Base-by-base conservation (phyloP, 179 eudicot genomes). In the Dionaea muscipula region DNA sequence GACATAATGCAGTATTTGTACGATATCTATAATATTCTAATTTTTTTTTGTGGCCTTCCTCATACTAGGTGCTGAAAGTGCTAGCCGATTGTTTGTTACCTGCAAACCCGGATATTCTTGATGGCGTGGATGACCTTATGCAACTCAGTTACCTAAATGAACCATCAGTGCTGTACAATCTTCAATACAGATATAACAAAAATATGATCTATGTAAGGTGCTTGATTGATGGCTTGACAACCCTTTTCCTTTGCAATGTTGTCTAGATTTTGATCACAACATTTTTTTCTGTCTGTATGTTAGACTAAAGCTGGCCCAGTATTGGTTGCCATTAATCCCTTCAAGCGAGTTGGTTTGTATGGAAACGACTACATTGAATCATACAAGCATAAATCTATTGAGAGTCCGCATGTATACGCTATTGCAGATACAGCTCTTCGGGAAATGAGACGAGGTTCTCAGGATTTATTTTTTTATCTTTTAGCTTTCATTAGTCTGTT, bases 231-330 rank as follows among this genome's bases (percentile, higher is more conserved):
- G n/a, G 59, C 47, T 38, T 57, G 18, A 26, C 17, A 18, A 25
- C 37, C 51, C 51, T 44, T 44, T 18, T 44, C 21, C 21, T 16
- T 16, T 13, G 20, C 48, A 44, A 17, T 47, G 19, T 26, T 21
- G 19, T 22, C 23, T 69, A 36, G 44, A 37, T 40, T 24, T 48
- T 21, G 38, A 63, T 47, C 22, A 39, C 26, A 25, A 37, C 3
- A 44, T 23, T 57, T 52, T 11, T 37, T 26, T n/a, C 59, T 39
- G 52, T 63, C 38, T 63, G 21, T 57, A 31, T 50, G 37, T 19
- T 71, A 93, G 99, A 88, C 94, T 24, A 88, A 93, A 78, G 96
- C 99, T 58, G 99, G 99, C 51, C 99, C 99, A 18, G 94, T 93
- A 57, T 71, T 93, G 72, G 87, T 93, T 66, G 96, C 96, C 19